These are phyloP conservation scores for Silene coronaria DNA, from an alignment of 179 eudicot genomes.

Conservation along the genomic window DNA sequence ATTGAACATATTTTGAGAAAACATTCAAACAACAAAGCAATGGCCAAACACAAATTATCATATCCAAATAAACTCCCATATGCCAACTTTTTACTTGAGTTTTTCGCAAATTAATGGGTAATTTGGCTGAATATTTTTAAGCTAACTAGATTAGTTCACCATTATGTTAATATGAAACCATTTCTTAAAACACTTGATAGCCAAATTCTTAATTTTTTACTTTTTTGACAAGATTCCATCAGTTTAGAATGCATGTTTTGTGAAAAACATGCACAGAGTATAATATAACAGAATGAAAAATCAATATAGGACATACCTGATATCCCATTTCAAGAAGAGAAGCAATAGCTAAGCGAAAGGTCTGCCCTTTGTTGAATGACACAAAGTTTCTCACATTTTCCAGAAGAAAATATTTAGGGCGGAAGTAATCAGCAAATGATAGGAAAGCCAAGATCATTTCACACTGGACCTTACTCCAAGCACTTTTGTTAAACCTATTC, in stretches of 20 bases:
- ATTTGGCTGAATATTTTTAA: too few relatives aligned
- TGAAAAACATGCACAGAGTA: not conserved
- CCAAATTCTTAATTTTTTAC: not conserved
- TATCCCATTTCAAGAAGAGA: constrained; percentile 99
- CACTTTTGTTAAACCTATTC: constrained; percentile 86
- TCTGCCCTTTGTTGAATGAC: constrained; percentile 96
- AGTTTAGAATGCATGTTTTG: not conserved
- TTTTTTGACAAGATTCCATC: not conserved
- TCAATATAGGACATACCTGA: constrained; percentile 49
- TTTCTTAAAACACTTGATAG: not conserved
- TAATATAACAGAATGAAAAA: not conserved
- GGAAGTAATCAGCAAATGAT: constrained; percentile 89
- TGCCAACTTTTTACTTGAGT: too few relatives aligned
- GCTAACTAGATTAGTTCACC: not conserved
- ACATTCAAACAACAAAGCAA: too few relatives aligned
- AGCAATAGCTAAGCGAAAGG: constrained; percentile 77
- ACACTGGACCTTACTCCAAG: constrained; percentile 98
- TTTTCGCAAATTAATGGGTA: too few relatives aligned
- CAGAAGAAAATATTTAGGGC: constrained; percentile 79
- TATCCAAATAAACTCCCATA: too few relatives aligned
- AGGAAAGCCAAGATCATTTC: constrained; percentile 96
- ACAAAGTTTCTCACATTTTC: constrained; percentile 94
- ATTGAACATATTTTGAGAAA: constrained; percentile 3
- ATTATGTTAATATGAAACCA: too few relatives aligned
- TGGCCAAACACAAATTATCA: too few relatives aligned